phyloP scores from a whole-genome alignment of 306 rosid genomes.

The Medicago truncatula region MtrunA17r5.0-ANR NC_053042.1:32100001-32100500 shows the following conservation, averaged over 20 bases:
- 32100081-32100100: background rate
- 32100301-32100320: slow-evolving; percentile 5
- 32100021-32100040: too few relatives aligned
- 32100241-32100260: too few relatives aligned
- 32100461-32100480: too few relatives aligned
- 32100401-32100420: too few relatives aligned
- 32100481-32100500: too few relatives aligned
- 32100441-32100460: background rate
- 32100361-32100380: background rate
- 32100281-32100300: background rate
- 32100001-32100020: too few relatives aligned
- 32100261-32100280: slow-evolving; percentile 1
- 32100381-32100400: too few relatives aligned
- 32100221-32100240: background rate
- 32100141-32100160: background rate
- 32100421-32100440: background rate
- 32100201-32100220: background rate
- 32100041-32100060: too few relatives aligned
- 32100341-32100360: background rate
- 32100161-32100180: background rate
- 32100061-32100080: too few relatives aligned
- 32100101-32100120: background rate
- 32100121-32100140: background rate
- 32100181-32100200: background rate
- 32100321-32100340: background rate